These are phyloP conservation scores for Melastoma malabathricum DNA, from an alignment of 345 rosid species.

Conservation along the genomic window DNA sequence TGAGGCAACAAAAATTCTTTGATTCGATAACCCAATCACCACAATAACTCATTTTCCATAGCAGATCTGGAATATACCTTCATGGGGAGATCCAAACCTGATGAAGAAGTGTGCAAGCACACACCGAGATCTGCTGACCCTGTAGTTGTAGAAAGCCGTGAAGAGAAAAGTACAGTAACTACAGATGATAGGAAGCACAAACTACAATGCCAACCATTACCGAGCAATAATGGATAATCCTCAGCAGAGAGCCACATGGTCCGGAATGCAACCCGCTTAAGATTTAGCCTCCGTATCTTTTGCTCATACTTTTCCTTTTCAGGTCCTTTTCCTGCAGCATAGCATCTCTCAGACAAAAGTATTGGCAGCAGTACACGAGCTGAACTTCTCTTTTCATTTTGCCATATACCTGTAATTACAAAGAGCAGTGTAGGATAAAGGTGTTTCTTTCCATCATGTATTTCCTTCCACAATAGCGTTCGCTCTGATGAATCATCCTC, in stretches of 20 bases:
- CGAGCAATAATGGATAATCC: slow-evolving; percentile 88
- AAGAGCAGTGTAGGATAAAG: slow-evolving; percentile 68
- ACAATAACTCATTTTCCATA: not conserved
- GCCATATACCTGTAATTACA: slow-evolving; percentile 62
- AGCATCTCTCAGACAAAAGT: not conserved
- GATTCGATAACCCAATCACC: too few relatives aligned
- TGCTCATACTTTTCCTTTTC: slow-evolving; percentile 78
- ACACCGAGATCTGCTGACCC: slow-evolving; percentile 93
- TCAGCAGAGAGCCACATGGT: slow-evolving; percentile 96
- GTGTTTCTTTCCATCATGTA: slow-evolving; percentile 31
- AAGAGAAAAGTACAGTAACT: not conserved
- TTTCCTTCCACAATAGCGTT: slow-evolving; percentile 35
- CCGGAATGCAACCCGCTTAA: slow-evolving; percentile 80
- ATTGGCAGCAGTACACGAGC: not conserved
- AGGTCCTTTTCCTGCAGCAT: slow-evolving; percentile 72
- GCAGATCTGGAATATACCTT: slow-evolving; percentile 28
- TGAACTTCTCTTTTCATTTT: not conserved
- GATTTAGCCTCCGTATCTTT: slow-evolving; percentile 62
- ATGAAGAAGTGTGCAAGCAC: slow-evolving; percentile 94
- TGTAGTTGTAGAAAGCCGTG: slow-evolving; percentile 13
- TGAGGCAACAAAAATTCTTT: slow-evolving; percentile 8
- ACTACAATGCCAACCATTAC: slow-evolving; percentile 10
- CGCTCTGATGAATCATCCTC: slow-evolving; percentile 39
- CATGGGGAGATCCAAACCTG: slow-evolving; percentile 97
- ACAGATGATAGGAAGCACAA: not conserved